Base-by-base conservation (phyloP, 2,329 filamentous ascomycete genomes). In the Nemania sp. region DNA sequence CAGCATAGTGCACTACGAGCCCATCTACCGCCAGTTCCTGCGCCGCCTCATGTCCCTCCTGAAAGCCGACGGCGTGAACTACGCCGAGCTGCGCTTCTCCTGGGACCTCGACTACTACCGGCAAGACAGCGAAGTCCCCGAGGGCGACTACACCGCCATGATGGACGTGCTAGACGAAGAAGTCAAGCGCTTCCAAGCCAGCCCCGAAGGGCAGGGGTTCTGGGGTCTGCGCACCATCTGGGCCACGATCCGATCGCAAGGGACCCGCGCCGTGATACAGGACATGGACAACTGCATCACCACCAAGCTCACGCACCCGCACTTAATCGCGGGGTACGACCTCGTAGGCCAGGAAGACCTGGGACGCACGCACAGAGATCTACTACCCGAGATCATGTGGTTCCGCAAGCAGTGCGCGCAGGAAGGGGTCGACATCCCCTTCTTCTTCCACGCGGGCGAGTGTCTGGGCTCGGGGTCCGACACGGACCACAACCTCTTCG, bases 381-480 rank as follows among this genome's bases (percentile, higher is more conserved):
- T 97, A 3, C 86, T 95, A 0, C 94, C 94, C 0, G 89, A 97
- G 75, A 83, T 98, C 0, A 95, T 98, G 80, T 98, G 93, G 93
- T 98, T 98, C 85, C 90, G 90, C 71, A 94, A 95, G 79, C 88
- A 91, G 74, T 98, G 94, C 78, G 87, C 88, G 0, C 86, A 92
- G 76, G 90, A 93, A 75, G 89, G 87, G 2, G 87, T 98, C 43
- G 89, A 93, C 57, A 89, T 99, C 10, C 95, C 95, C 0, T 97
- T 98, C 83, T 97, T 97, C 84, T 97, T 98, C 83, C 94, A 98
- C 78, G 94, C 95, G 0, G 95, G 94, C 71, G 94, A 98, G 80
- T 93, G 90, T 38, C 88, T 97, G 0, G 93, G 93, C 29, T 89
- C 92, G 68, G 94, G 93, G 29, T 90, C 89, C 73, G 85, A 84